Evolutionary conservation across 192 early-diverging fungal genomes (phyloP), one percentile per base, ranked within the genome.

Genomic region (Podila horticola): DNA sequence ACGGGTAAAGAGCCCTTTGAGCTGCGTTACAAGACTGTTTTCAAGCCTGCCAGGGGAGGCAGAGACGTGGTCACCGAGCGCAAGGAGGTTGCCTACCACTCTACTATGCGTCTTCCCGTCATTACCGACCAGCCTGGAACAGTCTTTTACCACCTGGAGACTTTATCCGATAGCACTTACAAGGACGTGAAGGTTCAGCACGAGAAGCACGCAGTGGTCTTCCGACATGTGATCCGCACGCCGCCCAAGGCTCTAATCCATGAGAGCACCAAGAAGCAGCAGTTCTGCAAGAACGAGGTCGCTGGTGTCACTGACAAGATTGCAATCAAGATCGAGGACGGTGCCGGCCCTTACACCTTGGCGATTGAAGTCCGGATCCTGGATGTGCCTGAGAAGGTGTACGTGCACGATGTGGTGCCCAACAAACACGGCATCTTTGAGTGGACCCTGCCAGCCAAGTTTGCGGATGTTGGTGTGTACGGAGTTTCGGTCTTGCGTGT

Each of bases 31-130:
- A 79, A 33, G 51, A 71, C 63, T n/a, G 38, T 63, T 2, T 66
- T 59, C 29, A 41, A 30, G 17, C 36, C 69, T 66, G 55, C 64
- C 34, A 79, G 49, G 24, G 69, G 68, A 29, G 65, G 60, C 33
- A 66, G 11, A 22, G 64, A 66, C 24, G 64, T 52, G 9, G 10
- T 30, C 13, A 71, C 29, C 12, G 34, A 41, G 6, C 45, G 51
- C 3, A 31, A 22, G 4, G 68, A 51, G 59, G 57, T 29, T 26
- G 70, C 75, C 3, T 57, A 60, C 26, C 75, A 79, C 50, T 70
- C 75, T n/a, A 79, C 75, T 2, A 79, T 79, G 75, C 63, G 75
- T 33, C 57, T 79, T 22, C 75, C 75, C 5, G 68, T 79, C 15
- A 60, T 79, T 57, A 79, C 75, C 0, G 75, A 71, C 1, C 58